Conservation (phyloP, 257 asterid genomes). For the Thymus mandschuricus region DNA sequence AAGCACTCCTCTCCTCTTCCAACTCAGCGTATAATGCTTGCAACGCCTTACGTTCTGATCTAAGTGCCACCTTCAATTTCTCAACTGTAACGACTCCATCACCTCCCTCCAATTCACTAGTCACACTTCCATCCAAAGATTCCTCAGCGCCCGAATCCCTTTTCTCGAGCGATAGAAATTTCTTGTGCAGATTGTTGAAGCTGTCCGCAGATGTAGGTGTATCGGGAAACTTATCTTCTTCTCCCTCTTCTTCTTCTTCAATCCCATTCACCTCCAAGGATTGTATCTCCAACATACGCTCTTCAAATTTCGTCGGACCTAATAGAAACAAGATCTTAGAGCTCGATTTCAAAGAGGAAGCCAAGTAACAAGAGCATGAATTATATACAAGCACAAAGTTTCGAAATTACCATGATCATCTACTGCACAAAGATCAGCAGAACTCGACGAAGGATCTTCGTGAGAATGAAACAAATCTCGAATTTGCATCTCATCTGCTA, state of each 20-base stretch:
- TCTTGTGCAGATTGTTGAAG: constrained; percentile 64
- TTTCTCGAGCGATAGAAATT: constrained; percentile 60
- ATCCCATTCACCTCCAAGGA: constrained; percentile 50
- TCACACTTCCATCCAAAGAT: constrained; percentile 85
- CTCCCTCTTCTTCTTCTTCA: constrained; percentile 57
- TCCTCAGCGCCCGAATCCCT: constrained; percentile 73
- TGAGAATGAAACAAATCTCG: constrained; percentile 38
- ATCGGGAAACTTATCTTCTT: constrained; percentile 69
- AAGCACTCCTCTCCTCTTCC: constrained; percentile 94
- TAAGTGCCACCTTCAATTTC: constrained; percentile 60
- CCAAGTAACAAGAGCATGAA: neutral
- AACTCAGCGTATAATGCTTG: constrained; percentile 74
- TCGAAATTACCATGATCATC: constrained; percentile 55
- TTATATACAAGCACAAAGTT: neutral
- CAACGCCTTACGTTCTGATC: constrained; percentile 72
- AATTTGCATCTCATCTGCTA: constrained; percentile 59
- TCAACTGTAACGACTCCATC: constrained; percentile 70
- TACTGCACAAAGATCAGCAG: constrained; percentile 31
- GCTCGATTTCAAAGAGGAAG: neutral
- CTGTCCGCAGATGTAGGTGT: constrained; percentile 77
- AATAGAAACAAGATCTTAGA: constrained; percentile 24
- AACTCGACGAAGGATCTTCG: constrained; percentile 48
- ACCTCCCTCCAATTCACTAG: constrained; percentile 74
- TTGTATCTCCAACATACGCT: constrained; percentile 44
- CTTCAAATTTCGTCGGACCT: constrained; percentile 51